A percentile compares a stretch with the other conserved stretches of the same genome.
Conservation (phyloP, 345 rosid species). For the Ricinus communis region DNA sequence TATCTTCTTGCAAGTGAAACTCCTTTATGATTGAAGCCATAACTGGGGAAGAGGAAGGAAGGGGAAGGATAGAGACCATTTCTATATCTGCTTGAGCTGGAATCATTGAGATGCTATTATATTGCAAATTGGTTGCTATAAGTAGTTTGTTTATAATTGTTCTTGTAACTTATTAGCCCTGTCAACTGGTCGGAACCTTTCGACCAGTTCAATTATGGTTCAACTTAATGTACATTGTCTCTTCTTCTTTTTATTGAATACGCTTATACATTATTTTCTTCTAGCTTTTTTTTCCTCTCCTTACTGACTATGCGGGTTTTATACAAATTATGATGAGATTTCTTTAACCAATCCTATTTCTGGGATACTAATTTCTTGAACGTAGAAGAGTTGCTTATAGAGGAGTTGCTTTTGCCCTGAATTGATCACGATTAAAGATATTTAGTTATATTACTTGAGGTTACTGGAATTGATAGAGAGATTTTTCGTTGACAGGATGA, state of each 20-base stretch:
- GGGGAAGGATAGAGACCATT: background rate
- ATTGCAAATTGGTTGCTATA: background rate
- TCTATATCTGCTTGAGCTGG: background rate
- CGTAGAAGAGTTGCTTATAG: no score
- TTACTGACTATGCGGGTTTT: background rate
- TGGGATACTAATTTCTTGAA: no score
- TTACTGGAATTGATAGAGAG: no score
- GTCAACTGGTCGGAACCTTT: no score
- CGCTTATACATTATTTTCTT: conserved; percentile 3
- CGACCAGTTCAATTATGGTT: no score
- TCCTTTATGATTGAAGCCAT: background rate
- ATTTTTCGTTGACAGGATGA: no score
- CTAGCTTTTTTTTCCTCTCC: background rate
- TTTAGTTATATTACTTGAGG: no score
- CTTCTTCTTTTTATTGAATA: no score
- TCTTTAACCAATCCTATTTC: no score
- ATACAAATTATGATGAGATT: background rate
- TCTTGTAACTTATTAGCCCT: background rate
- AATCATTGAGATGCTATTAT: background rate
- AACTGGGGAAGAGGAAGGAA: background rate
- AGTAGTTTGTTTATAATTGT: background rate
- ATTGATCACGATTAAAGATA: no score
- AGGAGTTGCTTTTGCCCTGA: no score
- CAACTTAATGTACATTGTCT: no score
- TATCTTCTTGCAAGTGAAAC: background rate